phyloP scores from a whole-genome alignment of 1,284 basidiomycete species.

The Naganishia sp. region DNA sequence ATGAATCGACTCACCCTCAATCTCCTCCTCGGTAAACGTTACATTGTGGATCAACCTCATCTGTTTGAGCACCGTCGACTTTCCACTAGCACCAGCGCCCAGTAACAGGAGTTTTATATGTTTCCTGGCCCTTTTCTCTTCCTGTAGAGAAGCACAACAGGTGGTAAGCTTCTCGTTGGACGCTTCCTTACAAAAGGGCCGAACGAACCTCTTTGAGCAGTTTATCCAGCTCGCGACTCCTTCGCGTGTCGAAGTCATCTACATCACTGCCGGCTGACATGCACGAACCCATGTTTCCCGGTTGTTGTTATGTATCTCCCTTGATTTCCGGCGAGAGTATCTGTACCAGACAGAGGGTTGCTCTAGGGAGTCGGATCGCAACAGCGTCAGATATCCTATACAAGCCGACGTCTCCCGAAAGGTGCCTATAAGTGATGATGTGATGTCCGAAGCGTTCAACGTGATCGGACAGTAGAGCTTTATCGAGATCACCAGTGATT shows the following conservation, averaged over 20 bases:
- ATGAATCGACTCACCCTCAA: conserved; percentile 42
- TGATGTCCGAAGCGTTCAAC: neutral
- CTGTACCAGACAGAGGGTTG: neutral
- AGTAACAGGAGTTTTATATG: conserved; percentile 87
- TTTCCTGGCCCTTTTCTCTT: conserved; percentile 60
- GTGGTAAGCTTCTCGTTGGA: neutral
- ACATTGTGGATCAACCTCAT: conserved; percentile 51
- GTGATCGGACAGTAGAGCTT: no score
- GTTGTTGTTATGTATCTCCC: neutral
- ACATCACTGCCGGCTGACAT: conserved; percentile 59
- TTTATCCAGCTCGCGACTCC: conserved; percentile 65
- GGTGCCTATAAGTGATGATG: neutral
- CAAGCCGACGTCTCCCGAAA: no score
- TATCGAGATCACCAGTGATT: no score
- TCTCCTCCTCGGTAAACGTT: conserved; percentile 45
- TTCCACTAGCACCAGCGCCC: conserved; percentile 90
- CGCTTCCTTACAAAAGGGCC: neutral
- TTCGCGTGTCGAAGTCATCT: conserved; percentile 40
- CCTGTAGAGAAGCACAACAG: neutral
- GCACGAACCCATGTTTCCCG: conserved; percentile 68
- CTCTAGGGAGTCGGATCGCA: neutral
- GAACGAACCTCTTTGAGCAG: conserved; percentile 63
- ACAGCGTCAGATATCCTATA: neutral
- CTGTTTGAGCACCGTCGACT: conserved; percentile 74
- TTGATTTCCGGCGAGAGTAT: neutral